Conservation (phyloP, 306 rosid genomes). For the Inga laurina region DNA sequence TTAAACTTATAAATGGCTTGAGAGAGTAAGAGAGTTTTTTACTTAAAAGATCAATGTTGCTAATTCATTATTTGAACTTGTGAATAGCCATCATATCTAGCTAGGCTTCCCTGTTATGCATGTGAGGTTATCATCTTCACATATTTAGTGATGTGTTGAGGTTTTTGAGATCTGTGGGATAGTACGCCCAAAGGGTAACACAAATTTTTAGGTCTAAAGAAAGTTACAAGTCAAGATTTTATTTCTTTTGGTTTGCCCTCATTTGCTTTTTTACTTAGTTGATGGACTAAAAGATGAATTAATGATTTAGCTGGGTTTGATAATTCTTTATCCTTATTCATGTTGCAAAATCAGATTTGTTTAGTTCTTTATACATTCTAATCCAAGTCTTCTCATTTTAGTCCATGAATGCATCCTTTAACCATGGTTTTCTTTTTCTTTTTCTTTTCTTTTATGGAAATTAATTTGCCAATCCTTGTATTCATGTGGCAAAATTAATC, state of each 20-base stretch:
- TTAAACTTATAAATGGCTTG: too few relatives aligned
- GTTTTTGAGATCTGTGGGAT: not conserved
- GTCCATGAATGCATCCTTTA: too few relatives aligned
- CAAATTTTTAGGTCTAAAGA: not conserved
- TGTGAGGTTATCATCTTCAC: not conserved
- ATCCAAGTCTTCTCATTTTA: too few relatives aligned
- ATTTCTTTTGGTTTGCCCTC: conserved; percentile 18
- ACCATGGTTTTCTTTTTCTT: too few relatives aligned
- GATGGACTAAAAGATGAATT: conserved; percentile 1
- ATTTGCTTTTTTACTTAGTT: conserved; percentile 28
- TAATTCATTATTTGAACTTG: too few relatives aligned
- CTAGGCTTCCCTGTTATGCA: conserved; percentile 29
- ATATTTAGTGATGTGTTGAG: not conserved
- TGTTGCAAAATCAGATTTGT: not conserved
- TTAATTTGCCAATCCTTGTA: too few relatives aligned
- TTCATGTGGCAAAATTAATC: too few relatives aligned
- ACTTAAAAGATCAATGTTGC: too few relatives aligned
- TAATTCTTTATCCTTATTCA: conserved; percentile 14
- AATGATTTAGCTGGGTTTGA: conserved; percentile 5
- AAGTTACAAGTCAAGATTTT: not conserved
- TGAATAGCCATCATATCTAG: conserved; percentile 11
- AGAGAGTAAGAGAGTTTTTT: too few relatives aligned
- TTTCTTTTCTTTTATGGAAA: too few relatives aligned
- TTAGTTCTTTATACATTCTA: not conserved
- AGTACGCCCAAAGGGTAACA: not conserved